Percentiles rank a stretch among this genome's conserved stretches.
Conservation (phyloP, 2,329 filamentous ascomycete genomes). For the Pestalotiopsis sp. region DNA sequence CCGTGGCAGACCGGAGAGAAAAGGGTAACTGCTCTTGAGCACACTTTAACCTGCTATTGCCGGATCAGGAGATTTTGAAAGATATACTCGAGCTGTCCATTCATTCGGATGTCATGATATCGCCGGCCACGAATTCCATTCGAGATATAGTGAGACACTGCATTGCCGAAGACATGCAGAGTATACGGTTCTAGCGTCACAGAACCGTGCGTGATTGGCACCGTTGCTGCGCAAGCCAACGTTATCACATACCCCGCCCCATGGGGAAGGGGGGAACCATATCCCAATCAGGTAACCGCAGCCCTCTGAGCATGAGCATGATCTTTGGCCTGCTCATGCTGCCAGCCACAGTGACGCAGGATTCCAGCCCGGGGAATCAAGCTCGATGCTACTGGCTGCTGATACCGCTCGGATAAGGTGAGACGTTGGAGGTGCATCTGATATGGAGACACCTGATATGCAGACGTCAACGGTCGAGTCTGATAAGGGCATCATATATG, state of each 20-base stretch:
- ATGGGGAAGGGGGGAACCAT: background rate
- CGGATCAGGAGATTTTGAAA: no score
- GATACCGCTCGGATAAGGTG: background rate
- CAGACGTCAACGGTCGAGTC: background rate
- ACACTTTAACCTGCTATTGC: no score
- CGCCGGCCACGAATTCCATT: no score
- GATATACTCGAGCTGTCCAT: no score
- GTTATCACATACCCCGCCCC: constrained; percentile 5
- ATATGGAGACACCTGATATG: background rate
- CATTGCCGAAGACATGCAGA: background rate
- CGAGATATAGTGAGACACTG: no score
- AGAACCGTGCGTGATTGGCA: background rate
- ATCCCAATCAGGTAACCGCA: background rate
- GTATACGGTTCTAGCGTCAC: background rate
- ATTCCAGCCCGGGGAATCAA: background rate
- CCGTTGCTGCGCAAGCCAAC: background rate
- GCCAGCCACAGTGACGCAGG: background rate
- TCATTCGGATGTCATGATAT: no score
- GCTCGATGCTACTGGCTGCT: background rate
- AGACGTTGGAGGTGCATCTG: background rate
- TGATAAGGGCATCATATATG: background rate
- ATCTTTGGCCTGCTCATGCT: background rate
- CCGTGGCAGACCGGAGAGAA: background rate
- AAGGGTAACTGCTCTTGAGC: no score
- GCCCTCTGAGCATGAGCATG: background rate